Evolutionary conservation across 2,329 filamentous ascomycete species (phyloP), one percentile per base, ranked within the genome.

Genomic region (Diaporthe sp.): DNA sequence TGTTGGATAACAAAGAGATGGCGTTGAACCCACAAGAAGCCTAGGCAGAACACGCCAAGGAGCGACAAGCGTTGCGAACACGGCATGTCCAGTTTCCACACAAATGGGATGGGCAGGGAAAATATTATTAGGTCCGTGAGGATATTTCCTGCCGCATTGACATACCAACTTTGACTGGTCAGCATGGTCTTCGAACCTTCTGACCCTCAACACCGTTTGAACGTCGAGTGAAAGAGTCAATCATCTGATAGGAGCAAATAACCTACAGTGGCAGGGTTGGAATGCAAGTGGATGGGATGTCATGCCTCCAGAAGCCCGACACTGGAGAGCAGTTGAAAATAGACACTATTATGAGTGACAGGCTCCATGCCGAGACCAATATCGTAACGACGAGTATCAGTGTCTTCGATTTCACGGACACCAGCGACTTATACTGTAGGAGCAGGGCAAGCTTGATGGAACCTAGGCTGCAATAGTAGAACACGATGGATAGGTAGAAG

Each of bases 81-180:
- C 1, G 71, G 61, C 74, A 76, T 70, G 46, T 71, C 28, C 15
- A 76, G 39, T 51, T 70, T 73, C 71, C 74, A 73, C 19, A 76
- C 62, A 12, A 76, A 60, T 4, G 74, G 74, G 13, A 76, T 53
- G 10, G 74, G 74, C 6, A 76, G 62, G 7, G 71, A 72, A 15
- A 76, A 73, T 7, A 76, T 70, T 22, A 73, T 71, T 2, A 76
- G 15, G n/a, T 76, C 74, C 34, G 74, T 76, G 15, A 71, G 12
- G n/a, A 76, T 76, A 17, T 76, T 76, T 39, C 74, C 74, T 6
- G 53, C 74, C 15, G 74, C 71, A 31, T 74, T 74, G 19, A 76
- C 17, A n/a, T 76, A 76, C 74, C 71, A 76, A 5, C 65, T 68
- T 25, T 39, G 25, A 3, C 6, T 12, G 6, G 65, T 68, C 44